Base-by-base conservation (phyloP, 495 filamentous ascomycete species). In the Amniculicola lignicola region DNA sequence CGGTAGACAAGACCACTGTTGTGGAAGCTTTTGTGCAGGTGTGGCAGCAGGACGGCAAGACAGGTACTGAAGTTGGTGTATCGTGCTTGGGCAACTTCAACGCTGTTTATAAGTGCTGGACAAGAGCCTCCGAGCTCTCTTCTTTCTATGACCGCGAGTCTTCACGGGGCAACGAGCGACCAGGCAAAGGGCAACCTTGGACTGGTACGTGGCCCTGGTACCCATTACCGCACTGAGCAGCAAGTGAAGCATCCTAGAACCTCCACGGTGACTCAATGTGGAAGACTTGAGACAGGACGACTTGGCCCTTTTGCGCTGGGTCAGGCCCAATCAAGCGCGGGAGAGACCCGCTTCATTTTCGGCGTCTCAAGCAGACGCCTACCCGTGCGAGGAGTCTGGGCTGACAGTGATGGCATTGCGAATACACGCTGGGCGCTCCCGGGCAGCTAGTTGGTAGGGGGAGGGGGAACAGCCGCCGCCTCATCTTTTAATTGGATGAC, bases 211-310 rank as follows among this genome's bases (percentile, higher is more conserved):
- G 49, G 49, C 57, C 55, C 42, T 49, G n/a, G n/a, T n/a, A n/a
- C n/a, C 31, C 24, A 5, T 36, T 48, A 19, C 24, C 23, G 38
- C 49, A 49, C 41, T 45, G 49, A 43, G 49, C 47, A 28, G 14
- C 27, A 14, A 52, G 31, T 40, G 47, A 46, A 48, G 40, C 39
- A 45, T 51, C 19, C 33, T n/a, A 40, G 10, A 9, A 15, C 21
- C n/a, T 16, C 5, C 21, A 45, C 49, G 57, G 57, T 53, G 56
- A 53, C 49, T 60, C 35, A 49, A 54, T 22, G 12, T 35, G 57
- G 57, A 31, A 40, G n/a, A 28, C 18, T 16, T 42, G 31, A 41
- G 33, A 46, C 21, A 43, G 27, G 21, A 24, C 24, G 4, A 24
- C 21, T 9, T 11, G 24, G 23, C 43, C 38, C 52, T 24, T 18